phyloP scores from a whole-genome alignment of 2,329 filamentous ascomycete genomes.

The Trichoderma harzianum region DNA sequence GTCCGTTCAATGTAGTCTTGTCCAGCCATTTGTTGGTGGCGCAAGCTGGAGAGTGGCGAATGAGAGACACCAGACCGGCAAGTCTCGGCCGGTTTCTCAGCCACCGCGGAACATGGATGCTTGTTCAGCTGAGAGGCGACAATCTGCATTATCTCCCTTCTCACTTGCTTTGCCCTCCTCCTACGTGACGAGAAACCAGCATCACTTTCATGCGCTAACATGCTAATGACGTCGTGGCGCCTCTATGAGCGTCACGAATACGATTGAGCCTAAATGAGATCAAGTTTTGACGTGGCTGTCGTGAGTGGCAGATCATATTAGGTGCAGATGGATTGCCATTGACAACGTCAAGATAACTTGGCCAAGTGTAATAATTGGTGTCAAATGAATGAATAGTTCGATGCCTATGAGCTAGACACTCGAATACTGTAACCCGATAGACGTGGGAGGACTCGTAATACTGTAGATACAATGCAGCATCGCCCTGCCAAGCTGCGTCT shows the following conservation, averaged over 20 bases:
- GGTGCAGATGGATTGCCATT: neutral
- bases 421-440: no score
- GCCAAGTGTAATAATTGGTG: neutral
- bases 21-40: neutral
- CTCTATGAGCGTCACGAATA: neutral
- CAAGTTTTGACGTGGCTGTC: neutral
- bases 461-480: neutral
- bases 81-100: neutral
- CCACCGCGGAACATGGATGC: constrained; percentile 1
- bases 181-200: neutral
- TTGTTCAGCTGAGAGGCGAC: neutral
- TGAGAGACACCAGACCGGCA: neutral
- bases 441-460: neutral
- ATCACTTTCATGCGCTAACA: neutral
- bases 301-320: neutral
- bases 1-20: neutral
- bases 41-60: neutral
- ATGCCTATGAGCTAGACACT: neutral
- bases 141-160: neutral
- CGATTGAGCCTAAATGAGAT: neutral
- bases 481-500: neutral
- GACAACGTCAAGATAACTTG: neutral
- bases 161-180: neutral
- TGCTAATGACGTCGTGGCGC: neutral
- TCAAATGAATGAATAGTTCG: neutral